Percentiles rank a stretch among this genome's conserved stretches.
Evolutionary conservation across 2,329 filamentous ascomycete genomes (phyloP).

Genomic region (Teratosphaeria gauchensis): DNA sequence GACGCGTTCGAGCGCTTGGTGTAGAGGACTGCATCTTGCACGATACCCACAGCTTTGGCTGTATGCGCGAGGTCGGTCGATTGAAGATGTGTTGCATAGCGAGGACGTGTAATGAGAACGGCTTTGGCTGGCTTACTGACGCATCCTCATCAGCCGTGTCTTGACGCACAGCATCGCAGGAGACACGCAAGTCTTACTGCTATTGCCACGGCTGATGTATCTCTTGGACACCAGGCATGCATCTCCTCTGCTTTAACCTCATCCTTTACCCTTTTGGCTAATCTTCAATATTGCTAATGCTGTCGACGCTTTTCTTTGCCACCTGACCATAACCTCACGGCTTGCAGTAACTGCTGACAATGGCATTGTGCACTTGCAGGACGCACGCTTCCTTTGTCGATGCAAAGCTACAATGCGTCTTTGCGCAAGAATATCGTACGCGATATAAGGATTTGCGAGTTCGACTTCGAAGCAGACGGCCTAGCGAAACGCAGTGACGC

Average conservation of each 20-base stretch:
- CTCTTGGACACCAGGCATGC: neutral
- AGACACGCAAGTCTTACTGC: neutral
- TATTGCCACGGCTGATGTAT: neutral
- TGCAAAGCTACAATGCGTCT: neutral
- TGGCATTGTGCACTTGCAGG: neutral
- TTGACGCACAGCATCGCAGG: neutral
- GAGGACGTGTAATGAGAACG: neutral
- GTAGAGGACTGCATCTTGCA: constrained; percentile 2
- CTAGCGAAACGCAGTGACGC: neutral
- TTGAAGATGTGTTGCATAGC: constrained; percentile 1
- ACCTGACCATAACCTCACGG: neutral
- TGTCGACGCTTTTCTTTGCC: neutral
- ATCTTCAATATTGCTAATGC: neutral
- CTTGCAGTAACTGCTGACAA: neutral
- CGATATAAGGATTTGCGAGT: neutral
- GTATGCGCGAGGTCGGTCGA: neutral
- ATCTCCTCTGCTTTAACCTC: neutral
- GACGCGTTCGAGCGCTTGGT: neutral
- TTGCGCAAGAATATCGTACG: neutral
- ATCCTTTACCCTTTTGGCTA: neutral
- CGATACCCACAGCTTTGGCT: neutral
- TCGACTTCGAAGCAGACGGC: neutral
- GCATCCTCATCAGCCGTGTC: neutral
- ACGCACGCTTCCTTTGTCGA: neutral
- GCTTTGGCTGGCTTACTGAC: neutral